These are phyloP conservation scores for Gnomoniopsis sp. DNA, from an alignment of 2,329 filamentous ascomycete genomes.

Conservation along the genomic window DNA sequence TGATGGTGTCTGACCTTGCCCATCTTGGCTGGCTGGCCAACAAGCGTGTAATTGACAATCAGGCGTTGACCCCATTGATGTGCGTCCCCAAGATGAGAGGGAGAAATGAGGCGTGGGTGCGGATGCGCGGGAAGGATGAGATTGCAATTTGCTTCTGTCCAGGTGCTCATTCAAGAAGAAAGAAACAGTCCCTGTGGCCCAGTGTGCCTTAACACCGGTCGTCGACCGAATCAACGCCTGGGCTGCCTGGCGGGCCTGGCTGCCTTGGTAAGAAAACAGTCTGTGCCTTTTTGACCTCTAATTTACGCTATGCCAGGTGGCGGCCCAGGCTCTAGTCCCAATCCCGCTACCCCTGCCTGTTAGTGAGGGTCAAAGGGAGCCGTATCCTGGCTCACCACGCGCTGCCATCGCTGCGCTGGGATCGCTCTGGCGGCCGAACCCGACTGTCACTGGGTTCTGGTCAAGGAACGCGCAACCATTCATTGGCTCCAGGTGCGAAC, in stretches of 20 bases:
- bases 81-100: neutral
- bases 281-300: neutral
- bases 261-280: too few species aligned
- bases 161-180: too few species aligned
- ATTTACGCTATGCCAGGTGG: neutral
- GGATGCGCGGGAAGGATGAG: neutral
- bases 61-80: too few species aligned
- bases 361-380: neutral
- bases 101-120: neutral
- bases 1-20: neutral
- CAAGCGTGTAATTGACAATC: too few species aligned
- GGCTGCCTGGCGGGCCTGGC: too few species aligned
- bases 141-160: neutral
- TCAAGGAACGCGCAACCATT: neutral
- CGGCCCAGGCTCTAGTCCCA: neutral
- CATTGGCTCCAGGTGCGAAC: neutral
- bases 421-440: neutral
- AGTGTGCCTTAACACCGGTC: neutral
- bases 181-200: neutral
- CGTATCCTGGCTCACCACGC: conserved; percentile 3
- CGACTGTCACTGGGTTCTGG: neutral
- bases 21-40: neutral
- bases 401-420: conserved; percentile 1
- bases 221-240: neutral
- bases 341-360: too few species aligned